phyloP scores from a whole-genome alignment of 148 eudicot genomes.

The Mesembryanthemum crystallinum region DNA sequence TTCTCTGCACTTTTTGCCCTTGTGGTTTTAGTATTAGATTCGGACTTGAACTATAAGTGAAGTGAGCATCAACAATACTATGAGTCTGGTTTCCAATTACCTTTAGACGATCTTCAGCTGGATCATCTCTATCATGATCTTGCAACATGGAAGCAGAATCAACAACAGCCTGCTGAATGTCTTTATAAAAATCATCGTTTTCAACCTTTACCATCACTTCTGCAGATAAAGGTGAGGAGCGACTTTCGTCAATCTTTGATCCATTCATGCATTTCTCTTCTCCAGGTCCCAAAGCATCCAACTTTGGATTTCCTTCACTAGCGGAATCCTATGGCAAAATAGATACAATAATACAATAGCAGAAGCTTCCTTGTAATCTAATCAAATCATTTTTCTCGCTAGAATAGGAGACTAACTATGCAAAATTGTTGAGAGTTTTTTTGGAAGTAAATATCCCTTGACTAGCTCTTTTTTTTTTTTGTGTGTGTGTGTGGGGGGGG shows the following conservation, averaged over 20 bases:
- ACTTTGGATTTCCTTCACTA: constrained; percentile 11
- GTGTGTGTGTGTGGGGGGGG: too few relatives aligned
- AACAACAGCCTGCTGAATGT: constrained; percentile 8
- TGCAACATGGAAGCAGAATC: constrained; percentile 20
- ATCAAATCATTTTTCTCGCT: background rate
- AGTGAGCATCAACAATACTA: constrained; percentile 2
- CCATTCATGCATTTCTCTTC: constrained; percentile 21
- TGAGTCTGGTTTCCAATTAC: constrained; percentile 16
- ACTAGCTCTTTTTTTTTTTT: background rate
- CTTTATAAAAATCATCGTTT: constrained; percentile 15
- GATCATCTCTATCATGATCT: constrained; percentile 19
- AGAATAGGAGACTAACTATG: background rate
- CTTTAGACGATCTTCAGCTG: constrained; percentile 10
- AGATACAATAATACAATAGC: constrained; percentile 2
- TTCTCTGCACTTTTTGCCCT: constrained; percentile 17
- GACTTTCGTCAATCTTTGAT: constrained; percentile 19
- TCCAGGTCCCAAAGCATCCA: constrained; percentile 13
- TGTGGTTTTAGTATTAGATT: constrained; percentile 12
- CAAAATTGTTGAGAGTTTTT: background rate
- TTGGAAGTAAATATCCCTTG: background rate
- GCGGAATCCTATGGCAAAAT: constrained; percentile 18
- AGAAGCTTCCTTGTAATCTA: background rate
- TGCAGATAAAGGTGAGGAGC: constrained; percentile 11
- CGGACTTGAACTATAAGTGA: constrained; percentile 17
- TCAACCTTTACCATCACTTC: constrained; percentile 22